Base-by-base conservation (phyloP, 192 early-diverging fungal genomes). In the Coemansia sp. region DNA sequence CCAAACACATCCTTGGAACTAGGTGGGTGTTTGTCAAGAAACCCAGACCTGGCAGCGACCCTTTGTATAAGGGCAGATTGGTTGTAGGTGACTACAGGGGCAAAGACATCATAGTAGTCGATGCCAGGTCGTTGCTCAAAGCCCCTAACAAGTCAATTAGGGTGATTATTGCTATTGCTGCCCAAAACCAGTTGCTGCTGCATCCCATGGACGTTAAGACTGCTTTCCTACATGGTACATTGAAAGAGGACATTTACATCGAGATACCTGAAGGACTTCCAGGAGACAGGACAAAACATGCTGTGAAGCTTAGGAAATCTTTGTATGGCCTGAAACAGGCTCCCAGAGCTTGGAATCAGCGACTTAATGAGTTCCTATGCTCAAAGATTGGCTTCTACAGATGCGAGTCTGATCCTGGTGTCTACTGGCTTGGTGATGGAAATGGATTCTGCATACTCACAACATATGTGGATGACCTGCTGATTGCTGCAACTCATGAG, bases 301-400 rank as follows among this genome's bases (percentile, higher is more conserved):
- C 53, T 5, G 51, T 48, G 35, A 64, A 39, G 43, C 36, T 64
- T 18, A 35, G 35, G 15, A 48, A 34, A 14, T 52, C 51, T 5
- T 46, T 64, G 2, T 64, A 64, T 53, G 63, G 63, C 18, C 49
- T 64, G 5, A 64, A 64, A 24, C 63, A 64, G 23, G 63, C 63
- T 2, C 63, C 51, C 12, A 34, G 51, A 18, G 63, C 63, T 1
- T 64, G 48, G 49, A 64, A 64, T 20, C 8, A 53, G 5, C 0
- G 51, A 10, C 49, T 64, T 0, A 53, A 55, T 12, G 9, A n/a
- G 6, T 34, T 23, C 34, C 48, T 64, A 2, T 53, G 35, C 51
- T 41, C 39, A 41, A 8, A 14, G 39, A 14, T 41, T 41, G 39
- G 39, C 39, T 41, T 41, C 39, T 41, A 12, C 12, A 12, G 39